Conservation (phyloP, 306 rosid species). For the Inga leiocalycina region DNA sequence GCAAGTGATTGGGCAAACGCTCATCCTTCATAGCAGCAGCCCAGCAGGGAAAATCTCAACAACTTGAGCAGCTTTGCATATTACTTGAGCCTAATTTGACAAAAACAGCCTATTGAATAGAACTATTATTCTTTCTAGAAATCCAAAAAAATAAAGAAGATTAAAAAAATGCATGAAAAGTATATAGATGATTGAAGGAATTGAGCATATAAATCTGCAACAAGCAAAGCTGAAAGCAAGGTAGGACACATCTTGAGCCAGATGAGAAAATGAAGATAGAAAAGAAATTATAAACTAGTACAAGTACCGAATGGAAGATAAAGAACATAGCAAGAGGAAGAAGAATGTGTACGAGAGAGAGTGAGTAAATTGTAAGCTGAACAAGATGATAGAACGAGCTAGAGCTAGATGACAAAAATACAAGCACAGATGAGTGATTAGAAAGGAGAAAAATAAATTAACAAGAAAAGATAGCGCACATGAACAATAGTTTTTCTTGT, state of each 20-base stretch:
- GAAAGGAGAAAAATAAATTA: slow-evolving; percentile 2
- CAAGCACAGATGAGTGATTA: not conserved
- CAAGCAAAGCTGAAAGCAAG: not conserved
- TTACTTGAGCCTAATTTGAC: not conserved
- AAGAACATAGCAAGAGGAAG: not conserved
- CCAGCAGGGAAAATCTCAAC: not conserved
- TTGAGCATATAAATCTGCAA: not conserved
- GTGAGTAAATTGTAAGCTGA: not conserved
- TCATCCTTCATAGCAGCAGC: not conserved
- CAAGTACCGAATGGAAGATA: not conserved
- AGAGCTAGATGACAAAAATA: not conserved
- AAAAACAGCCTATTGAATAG: not conserved
- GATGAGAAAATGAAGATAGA: not conserved
- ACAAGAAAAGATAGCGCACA: slow-evolving; percentile 13
- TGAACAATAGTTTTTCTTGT: slow-evolving; percentile 13
- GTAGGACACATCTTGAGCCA: not conserved
- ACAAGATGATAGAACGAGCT: not conserved
- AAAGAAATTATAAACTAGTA: not conserved
- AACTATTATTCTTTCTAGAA: not conserved
- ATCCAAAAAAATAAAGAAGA: not conserved
- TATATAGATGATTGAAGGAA: not conserved
- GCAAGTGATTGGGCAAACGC: not conserved
- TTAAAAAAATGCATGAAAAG: not conserved
- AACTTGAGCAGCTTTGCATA: not conserved
- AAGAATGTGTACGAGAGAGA: not conserved